Evolutionary conservation across 352 stramenopile genomes (phyloP).

Genomic region (Globisporangium viniferum): DNA sequence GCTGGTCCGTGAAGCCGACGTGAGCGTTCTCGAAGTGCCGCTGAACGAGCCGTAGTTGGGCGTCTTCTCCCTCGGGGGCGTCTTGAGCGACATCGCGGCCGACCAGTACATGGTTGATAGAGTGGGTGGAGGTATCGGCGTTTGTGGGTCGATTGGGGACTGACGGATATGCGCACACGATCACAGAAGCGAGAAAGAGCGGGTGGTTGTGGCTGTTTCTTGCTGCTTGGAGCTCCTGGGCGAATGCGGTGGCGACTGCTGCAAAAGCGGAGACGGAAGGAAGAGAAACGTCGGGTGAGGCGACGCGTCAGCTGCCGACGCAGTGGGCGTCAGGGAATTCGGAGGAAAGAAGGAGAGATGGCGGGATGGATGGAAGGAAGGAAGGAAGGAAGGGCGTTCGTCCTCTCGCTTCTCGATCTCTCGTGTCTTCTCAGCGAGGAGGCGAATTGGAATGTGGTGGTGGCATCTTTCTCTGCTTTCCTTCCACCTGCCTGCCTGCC

Average conservation of each 20-base stretch:
- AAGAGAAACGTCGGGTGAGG: not conserved
- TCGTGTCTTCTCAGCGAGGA: not conserved
- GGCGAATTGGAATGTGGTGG: constrained; percentile 6
- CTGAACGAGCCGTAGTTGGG: constrained; percentile 65
- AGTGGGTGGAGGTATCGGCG: not conserved
- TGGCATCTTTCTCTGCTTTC: not conserved
- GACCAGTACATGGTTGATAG: constrained; percentile 65
- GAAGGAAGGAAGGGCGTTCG: not conserved
- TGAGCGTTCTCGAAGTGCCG: not conserved
- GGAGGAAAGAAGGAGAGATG: constrained; percentile 2
- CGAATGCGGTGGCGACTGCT: not conserved
- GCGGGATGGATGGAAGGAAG: not conserved
- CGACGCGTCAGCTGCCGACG: constrained; percentile 14
- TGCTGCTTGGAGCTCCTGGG: constrained; percentile 6
- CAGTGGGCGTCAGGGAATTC: constrained; percentile 9
- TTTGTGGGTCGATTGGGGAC: not conserved
- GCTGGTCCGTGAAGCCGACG: constrained; percentile 9
- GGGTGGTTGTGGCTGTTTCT: not conserved
- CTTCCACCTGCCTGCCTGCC: not conserved
- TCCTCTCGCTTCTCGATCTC: not conserved
- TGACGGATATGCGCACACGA: not conserved
- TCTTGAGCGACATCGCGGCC: constrained; percentile 60
- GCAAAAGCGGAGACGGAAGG: not conserved
- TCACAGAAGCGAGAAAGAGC: not conserved
- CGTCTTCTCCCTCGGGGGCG: constrained; percentile 23